These are phyloP conservation scores for Xylaria arbuscula DNA, from an alignment of 2,329 filamentous ascomycete species.

Conservation along the genomic window DNA sequence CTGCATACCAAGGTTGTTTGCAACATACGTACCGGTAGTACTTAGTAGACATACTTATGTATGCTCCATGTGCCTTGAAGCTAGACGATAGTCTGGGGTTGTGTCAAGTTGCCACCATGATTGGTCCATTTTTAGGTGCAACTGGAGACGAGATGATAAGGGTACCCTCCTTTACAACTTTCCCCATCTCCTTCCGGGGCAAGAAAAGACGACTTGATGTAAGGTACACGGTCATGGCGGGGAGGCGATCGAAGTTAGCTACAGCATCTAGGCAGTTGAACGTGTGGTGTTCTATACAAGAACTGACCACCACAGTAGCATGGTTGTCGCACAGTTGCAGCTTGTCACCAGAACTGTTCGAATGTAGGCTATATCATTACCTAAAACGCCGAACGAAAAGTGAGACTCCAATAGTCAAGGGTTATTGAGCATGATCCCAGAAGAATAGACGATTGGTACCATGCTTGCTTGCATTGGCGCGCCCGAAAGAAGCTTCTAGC, in stretches of 20 bases:
- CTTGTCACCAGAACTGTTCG: background rate
- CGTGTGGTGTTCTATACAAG: conserved; percentile 8
- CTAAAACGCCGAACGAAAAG: conserved; percentile 14
- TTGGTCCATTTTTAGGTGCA: conserved; percentile 25
- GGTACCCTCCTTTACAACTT: conserved; percentile 45
- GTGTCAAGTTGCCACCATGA: conserved; percentile 21
- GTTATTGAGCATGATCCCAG: background rate
- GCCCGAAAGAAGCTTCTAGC: conserved; percentile 17
- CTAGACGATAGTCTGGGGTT: conserved; percentile 24
- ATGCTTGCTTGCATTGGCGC: conserved; percentile 15
- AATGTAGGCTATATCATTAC: conserved; percentile 5
- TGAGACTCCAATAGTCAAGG: background rate
- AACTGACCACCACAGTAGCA: conserved; percentile 8
- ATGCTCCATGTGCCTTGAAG: conserved; percentile 25
- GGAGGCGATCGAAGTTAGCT: conserved; percentile 31
- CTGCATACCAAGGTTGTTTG: conserved; percentile 23
- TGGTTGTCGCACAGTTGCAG: background rate
- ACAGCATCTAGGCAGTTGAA: conserved; percentile 1
- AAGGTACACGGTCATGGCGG: conserved; percentile 48
- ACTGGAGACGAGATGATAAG: conserved; percentile 39
- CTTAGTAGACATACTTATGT: conserved; percentile 4
- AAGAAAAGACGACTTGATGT: conserved; percentile 47
- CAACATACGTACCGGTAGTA: too few species aligned
- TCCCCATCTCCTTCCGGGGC: conserved; percentile 44
- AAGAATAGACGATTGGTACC: conserved; percentile 1